A percentile compares a stretch with the other conserved stretches of the same genome.
These are phyloP conservation scores for Fraxinus velutina DNA, from an alignment of 305 asterid species.

Conservation along the genomic window DNA sequence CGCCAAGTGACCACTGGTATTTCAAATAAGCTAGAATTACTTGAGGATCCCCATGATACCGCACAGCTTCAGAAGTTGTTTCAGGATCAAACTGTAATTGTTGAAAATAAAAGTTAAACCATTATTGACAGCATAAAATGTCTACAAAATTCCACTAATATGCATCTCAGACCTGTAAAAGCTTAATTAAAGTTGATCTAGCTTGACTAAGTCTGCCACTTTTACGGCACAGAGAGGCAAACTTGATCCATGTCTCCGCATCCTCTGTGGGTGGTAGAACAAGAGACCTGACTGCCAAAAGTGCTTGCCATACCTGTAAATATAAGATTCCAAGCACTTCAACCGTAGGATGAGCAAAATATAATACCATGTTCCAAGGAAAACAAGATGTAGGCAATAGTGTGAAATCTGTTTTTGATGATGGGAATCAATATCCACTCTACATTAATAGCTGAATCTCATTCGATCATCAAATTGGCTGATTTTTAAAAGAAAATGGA, in stretches of 20 bases:
- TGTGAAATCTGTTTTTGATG: slow-evolving; percentile 6
- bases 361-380: slow-evolving; percentile 1
- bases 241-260: slow-evolving; percentile 96
- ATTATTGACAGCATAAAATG: slow-evolving; percentile 10
- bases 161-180: slow-evolving; percentile 66
- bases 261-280: slow-evolving; percentile 97
- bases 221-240: slow-evolving; percentile 93
- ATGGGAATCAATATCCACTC: slow-evolving; percentile 9
- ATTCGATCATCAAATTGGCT: background rate
- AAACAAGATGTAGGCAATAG: slow-evolving; percentile 17
- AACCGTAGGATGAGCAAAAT: slow-evolving; percentile 12
- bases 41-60: slow-evolving; percentile 91
- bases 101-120: slow-evolving; percentile 20
- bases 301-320: slow-evolving; percentile 86
- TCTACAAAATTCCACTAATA: slow-evolving; percentile 14
- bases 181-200: slow-evolving; percentile 81
- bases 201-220: slow-evolving; percentile 98
- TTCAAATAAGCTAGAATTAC: slow-evolving; percentile 92
- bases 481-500: slow-evolving; percentile 13
- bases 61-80: slow-evolving; percentile 66
- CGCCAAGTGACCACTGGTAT: slow-evolving; percentile 98
- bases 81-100: slow-evolving; percentile 85
- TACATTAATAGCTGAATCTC: background rate
- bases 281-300: slow-evolving; percentile 86
- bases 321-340: slow-evolving; percentile 19